Base-by-base conservation (phyloP, 1,284 basidiomycete species). In the Stereum hirsutum region DNA sequence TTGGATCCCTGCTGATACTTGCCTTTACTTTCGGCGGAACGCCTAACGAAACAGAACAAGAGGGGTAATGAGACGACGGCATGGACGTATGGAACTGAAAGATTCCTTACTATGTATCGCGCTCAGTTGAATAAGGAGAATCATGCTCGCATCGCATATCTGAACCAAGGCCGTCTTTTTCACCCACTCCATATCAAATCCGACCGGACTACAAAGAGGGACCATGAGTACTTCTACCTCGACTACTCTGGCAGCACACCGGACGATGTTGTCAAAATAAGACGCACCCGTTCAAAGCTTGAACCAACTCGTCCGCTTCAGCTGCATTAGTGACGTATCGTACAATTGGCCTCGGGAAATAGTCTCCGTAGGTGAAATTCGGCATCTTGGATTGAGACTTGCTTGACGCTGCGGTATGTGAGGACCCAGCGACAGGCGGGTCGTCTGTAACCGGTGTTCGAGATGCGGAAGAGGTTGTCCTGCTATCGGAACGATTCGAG, bases 101-200 rank as follows among this genome's bases (percentile, higher is more conserved):
- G 26, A 27, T 51, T n/a, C 52, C 63, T 26, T 46, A 79, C 78
- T 59, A 49, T 63, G 60, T 76, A 81, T 81, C 6, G 57, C 54
- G 46, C 65, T 71, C 14, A 81, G 55, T 49, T 81, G 79, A 27
- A 79, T 62, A n/a, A 81, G 59, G 25, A 81, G 51, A 20, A 81
- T 72, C 24, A 68, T 65, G 1, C 58, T 49, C 39, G 52, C 46
- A 51, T 70, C 70, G 51, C 68, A 69, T 1, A 81, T 44, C 51
- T 81, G 78, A 3, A 80, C 65, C 1, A 78, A 59, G 0, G 78
- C 76, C 4, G 67, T 67, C 20, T 63, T 60, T 28, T 66, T 57
- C 43, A 67, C 60, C 78, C 78, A 81, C 53, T 81, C 79, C 42
- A 80, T 60, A 54, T 81, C 79, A 33, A 81, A 74, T 3, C 76